Evolutionary conservation across 2,329 filamentous ascomycete genomes (phyloP), one percentile per base, ranked within the genome.

Genomic region (Tolypocladium inflatum): DNA sequence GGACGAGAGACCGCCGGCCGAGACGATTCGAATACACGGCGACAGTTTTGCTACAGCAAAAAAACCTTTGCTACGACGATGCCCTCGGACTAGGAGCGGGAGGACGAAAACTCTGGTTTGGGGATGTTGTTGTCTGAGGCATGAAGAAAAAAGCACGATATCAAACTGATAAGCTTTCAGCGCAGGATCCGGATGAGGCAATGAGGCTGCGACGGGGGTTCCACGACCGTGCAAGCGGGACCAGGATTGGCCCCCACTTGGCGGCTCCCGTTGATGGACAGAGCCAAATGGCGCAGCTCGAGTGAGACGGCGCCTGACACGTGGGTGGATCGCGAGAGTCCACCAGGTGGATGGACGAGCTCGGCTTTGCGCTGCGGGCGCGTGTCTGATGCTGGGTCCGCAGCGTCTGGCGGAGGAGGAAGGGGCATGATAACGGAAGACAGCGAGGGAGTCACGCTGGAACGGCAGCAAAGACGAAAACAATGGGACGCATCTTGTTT

Each of bases 51-150:
- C 17, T n/a, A 17, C 39, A n/a, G n/a, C n/a, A n/a, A 41, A 9
- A 38, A 15, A 38, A 39, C 8, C 15, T 8, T 19, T 10, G 48
- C 48, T 17, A 8, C 43, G 13, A 26, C 43, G 43, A 45, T 45
- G 42, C 11, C 19, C 48, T 9, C n/a, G 17, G 48, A 51, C 17
- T 33, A 26, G 26, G 26, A 1, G 9, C 19, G 45, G 33, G 55
- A 33, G 57, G 51, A 48, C 33, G 52, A 59, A 60, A 61, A 59
- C 48, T 61, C 54, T 51, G 55, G 45, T 35, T 59, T 55, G 51
- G 38, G 52, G 33, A 39, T 45, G 54, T 60, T 55, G 63, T 59
- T 63, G 63, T 64, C 63, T 63, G 60, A 65, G 62, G 63, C 63
- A 64, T 54, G 48, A 60, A 54, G 42, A 54, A 54, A 56, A 58